Base-by-base conservation (phyloP, 768 basidiomycete species). In the Tubosaeta sp. region DNA sequence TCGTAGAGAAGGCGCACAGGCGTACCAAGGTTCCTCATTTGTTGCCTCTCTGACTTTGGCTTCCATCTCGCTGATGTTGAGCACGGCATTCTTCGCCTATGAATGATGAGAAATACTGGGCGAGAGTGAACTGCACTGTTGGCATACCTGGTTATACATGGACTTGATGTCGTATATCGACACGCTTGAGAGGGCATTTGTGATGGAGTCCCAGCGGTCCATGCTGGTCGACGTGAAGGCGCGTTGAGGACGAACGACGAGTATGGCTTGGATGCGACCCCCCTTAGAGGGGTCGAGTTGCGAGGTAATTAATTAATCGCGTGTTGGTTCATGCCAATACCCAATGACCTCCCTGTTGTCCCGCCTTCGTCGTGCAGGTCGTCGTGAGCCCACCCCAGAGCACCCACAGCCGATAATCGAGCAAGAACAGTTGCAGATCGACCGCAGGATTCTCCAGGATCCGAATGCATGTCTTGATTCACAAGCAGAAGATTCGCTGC, bases 11-110 rank as follows among this genome's bases (percentile, higher is more conserved):
- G 31, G 24, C 8, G 14, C 3, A 35, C 29, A n/a, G n/a, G 71
- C 82, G 58, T 65, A 96, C 95, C 96, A 99, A 50, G 96, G 87
- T 56, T 99, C 96, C 60, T 97, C 94, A 53, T 97, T 98, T 0
- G 96, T 99, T 2, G 95, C 96, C 54, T 97, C 95, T 56, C 83
- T 78, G 16, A 98, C 95, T 72, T 96, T 98, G 8, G 88, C 89
- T 70, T 99, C 95, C 83, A 90, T 95, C 73, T 97, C 95, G 60
- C 87, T 91, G 53, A 97, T 78, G 71, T 98, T 98, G 60, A 99
- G 79, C 18, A 98, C 94, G 54, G 93, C 84, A 69, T 96, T 96
- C 76, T 92, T 95, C 25, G 95, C 95, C 89, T 94, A 54, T 6
- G 46, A n/a, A 24, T 12, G 49, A 57, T 56, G 47, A 57, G 49